Conservation (phyloP, 2,329 filamentous ascomycete species). For the Sporothrix mexicana region DNA sequence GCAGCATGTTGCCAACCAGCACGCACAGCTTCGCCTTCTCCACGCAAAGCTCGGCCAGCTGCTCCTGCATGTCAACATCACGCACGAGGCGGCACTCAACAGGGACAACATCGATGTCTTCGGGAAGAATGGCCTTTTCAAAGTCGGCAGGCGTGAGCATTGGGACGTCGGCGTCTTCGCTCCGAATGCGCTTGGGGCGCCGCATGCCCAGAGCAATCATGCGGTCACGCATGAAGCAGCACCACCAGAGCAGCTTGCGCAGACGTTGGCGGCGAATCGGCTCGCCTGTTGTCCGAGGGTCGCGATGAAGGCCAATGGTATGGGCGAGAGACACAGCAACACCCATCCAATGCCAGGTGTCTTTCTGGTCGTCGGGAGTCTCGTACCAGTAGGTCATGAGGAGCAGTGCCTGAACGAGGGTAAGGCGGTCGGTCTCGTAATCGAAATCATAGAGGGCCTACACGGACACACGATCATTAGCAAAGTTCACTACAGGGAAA, state of each 20-base stretch:
- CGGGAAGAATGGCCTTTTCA: constrained; percentile 72
- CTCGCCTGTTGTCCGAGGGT: constrained; percentile 77
- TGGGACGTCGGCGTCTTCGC: constrained; percentile 90
- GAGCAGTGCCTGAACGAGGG: constrained; percentile 84
- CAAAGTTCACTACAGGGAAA: constrained; percentile 29
- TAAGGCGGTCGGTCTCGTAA: constrained; percentile 87
- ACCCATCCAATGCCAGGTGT: constrained; percentile 99
- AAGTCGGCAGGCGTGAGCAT: constrained; percentile 88
- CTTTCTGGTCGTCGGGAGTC: constrained; percentile 94
- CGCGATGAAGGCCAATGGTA: constrained; percentile 89
- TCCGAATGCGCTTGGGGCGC: constrained; percentile 87
- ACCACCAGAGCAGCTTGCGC: constrained; percentile 98
- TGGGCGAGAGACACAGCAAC: constrained; percentile 91
- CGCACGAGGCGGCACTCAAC: constrained; percentile 72
- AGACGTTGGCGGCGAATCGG: constrained; percentile 74
- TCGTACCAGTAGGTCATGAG: constrained; percentile 99
- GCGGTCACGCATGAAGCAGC: constrained; percentile 92
- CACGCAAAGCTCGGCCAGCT: constrained; percentile 87
- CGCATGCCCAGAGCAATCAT: constrained; percentile 93
- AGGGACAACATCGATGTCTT: constrained; percentile 71
- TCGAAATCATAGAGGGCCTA: constrained; percentile 92
- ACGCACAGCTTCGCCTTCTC: constrained; percentile 89
- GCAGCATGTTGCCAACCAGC: constrained; percentile 86
- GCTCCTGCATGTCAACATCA: constrained; percentile 73
- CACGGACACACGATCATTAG: constrained; percentile 25